Evolutionary conservation across 2,329 filamentous ascomycete genomes (phyloP), one percentile per base, ranked within the genome.

Genomic region (Coniochaeta sp.): DNA sequence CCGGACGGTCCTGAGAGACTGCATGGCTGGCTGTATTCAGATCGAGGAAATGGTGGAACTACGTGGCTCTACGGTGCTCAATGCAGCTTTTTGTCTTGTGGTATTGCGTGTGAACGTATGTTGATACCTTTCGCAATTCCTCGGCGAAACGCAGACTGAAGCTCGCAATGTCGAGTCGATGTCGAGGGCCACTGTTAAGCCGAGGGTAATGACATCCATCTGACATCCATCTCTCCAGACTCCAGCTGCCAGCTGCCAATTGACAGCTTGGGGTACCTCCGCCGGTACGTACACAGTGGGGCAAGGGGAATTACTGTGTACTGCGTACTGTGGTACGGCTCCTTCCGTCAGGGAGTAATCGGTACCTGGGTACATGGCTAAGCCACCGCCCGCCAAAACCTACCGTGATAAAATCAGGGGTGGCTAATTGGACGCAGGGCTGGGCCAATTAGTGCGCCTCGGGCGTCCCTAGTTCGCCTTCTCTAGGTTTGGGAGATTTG

Each of bases 1-100:
- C 69, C 55, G 55, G 14, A 89, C 73, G 66, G 79, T 81, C 67
- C 84, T 81, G 61, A 87, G 72, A 47, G 79, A 70, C 68, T 82
- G 83, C 81, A 82, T 82, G 58, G 47, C n/a, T 52, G 22, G 59
- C 26, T 26, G 22, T 52, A 28, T 52, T 71, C 66, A 62, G 55
- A 28, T 60, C 40, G 34, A 7, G 22, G 59, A 58, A 30, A 8
- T 12, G 7, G 7, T 12, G 4, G 36, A 16, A 16, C 16, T 38
- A 57, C 16, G 6, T 36, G 5, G 40, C 7, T 57, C 32, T 40
- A 57, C 30, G 19, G 32, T 6, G 12, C 5, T 24, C 32, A 24
- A 14, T 24, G 32, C 26, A 14, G 44, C 22, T 26, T 16, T 16
- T 7, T 16, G 4, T 38, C 10, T n/a, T 40, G 38, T 4, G 32